phyloP scores from a whole-genome alignment of 139 green algal species.

The Tetradesmus obliquus region DNA sequence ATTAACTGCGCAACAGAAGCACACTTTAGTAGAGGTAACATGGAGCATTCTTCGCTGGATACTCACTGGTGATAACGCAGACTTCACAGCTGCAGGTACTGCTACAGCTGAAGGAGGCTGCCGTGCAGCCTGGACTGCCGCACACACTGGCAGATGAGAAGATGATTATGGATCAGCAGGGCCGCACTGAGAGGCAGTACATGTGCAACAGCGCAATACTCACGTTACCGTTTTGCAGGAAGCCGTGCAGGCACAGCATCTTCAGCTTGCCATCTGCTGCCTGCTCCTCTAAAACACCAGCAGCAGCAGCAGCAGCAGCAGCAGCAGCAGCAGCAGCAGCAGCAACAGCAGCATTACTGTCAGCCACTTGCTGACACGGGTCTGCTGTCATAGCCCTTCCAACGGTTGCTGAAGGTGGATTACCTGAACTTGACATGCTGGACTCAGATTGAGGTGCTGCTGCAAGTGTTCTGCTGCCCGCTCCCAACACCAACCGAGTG shows the following conservation, averaged over 20 bases:
- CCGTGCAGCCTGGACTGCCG: not conserved
- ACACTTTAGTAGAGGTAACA: not conserved
- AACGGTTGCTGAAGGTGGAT: not conserved
- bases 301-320: not conserved
- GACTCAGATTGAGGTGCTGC: not conserved
- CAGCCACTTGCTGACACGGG: not conserved
- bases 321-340: not conserved
- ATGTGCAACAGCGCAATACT: not conserved
- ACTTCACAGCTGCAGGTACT: too few relatives aligned
- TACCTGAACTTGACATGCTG: slow-evolving; percentile 36
- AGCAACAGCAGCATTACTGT: not conserved
- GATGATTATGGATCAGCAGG: too few relatives aligned
- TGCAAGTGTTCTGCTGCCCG: not conserved
- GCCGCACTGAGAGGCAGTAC: not conserved
- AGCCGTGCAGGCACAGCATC: slow-evolving; percentile 85
- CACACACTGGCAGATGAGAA: too few relatives aligned
- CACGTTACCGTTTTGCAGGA: slow-evolving; percentile 78
- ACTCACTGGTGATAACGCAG: too few relatives aligned
- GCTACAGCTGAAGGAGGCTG: not conserved
- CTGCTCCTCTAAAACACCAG: not conserved
- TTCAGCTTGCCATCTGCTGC: slow-evolving; percentile 61
- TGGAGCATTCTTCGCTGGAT: not conserved
- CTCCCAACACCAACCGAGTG: not conserved
- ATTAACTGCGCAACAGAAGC: not conserved
- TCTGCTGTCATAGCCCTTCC: not conserved